These are phyloP conservation scores for Diatrype stigma DNA, from an alignment of 2,329 filamentous ascomycete genomes.

Conservation along the genomic window DNA sequence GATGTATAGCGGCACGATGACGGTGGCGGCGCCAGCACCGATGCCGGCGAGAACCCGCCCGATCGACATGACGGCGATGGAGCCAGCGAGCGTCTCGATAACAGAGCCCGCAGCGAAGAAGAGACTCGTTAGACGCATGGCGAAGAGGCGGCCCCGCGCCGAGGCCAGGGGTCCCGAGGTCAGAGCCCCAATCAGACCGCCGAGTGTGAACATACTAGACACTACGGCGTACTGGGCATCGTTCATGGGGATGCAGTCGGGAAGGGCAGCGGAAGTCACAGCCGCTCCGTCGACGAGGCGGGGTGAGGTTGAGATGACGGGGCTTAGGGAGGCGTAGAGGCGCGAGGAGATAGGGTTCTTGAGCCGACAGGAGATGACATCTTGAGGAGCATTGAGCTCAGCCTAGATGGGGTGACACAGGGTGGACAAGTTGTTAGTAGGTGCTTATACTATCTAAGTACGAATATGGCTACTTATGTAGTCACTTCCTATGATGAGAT, in stretches of 20 bases:
- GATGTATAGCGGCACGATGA: slow-evolving; percentile 92
- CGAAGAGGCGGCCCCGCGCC: slow-evolving; percentile 66
- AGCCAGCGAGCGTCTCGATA: slow-evolving; percentile 67
- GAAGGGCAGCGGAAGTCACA: slow-evolving; percentile 36
- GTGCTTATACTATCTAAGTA: neutral
- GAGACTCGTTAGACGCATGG: slow-evolving; percentile 73
- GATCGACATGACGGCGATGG: slow-evolving; percentile 62
- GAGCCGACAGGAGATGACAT: slow-evolving; percentile 78
- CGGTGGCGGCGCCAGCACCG: slow-evolving; percentile 82
- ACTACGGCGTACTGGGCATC: slow-evolving; percentile 78
- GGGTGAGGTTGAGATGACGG: slow-evolving; percentile 21
- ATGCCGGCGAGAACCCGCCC: slow-evolving; percentile 79
- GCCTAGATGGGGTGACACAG: slow-evolving; percentile 58
- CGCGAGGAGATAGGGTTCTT: slow-evolving; percentile 47
- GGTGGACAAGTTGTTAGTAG: neutral
- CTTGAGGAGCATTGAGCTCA: slow-evolving; percentile 91
- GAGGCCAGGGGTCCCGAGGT: slow-evolving; percentile 75
- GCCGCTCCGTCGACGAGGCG: slow-evolving; percentile 18
- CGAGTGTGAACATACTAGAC: slow-evolving; percentile 86
- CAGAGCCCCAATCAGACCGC: slow-evolving; percentile 80
- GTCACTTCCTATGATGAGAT: too few relatives aligned
- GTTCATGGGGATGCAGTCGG: slow-evolving; percentile 86
- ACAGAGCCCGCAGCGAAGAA: slow-evolving; percentile 74
- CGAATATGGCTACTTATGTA: slow-evolving; percentile 1
- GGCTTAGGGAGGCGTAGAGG: slow-evolving; percentile 21